A percentile compares a stretch with the other conserved stretches of the same genome.
These are phyloP conservation scores for Aspergillus aculeatinus DNA, from an alignment of 2,329 filamentous ascomycete genomes.

Conservation along the genomic window DNA sequence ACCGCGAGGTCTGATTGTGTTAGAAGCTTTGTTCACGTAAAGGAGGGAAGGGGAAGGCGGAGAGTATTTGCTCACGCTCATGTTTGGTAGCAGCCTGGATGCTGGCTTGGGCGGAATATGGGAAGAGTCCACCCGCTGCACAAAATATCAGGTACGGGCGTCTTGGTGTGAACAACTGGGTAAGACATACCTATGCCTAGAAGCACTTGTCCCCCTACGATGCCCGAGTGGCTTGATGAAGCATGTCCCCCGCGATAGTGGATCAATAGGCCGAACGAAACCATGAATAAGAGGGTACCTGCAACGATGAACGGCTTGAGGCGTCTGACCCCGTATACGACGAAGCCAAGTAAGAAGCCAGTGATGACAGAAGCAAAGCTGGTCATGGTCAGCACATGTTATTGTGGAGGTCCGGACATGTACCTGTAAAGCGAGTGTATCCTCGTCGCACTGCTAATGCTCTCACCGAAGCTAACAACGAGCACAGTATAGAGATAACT, in stretches of 20 bases:
- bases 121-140: conserved; percentile 59
- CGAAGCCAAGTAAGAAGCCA: conserved; percentile 56
- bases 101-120: conserved; percentile 52
- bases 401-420: neutral
- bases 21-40: neutral
- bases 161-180: too few species aligned
- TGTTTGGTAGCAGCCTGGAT: conserved; percentile 54
- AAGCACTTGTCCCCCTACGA: conserved; percentile 63
- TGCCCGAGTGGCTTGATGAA: conserved; percentile 50
- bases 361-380: conserved; percentile 57
- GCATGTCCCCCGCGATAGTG: conserved; percentile 57
- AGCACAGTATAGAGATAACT: conserved; percentile 66
- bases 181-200: conserved; percentile 53
- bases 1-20: conserved; percentile 55
- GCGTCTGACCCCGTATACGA: conserved; percentile 58
- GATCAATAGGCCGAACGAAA: conserved; percentile 66
- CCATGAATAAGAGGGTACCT: conserved; percentile 61
- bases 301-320: conserved; percentile 64
- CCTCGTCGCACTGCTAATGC: conserved; percentile 56
- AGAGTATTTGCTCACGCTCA: conserved; percentile 36
- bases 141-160: too few species aligned
- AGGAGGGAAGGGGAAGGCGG: neutral
- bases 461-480: conserved; percentile 61
- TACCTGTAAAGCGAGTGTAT: conserved; percentile 59
- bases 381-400: conserved; percentile 4